phyloP scores from a whole-genome alignment of 148 eudicot species.

The Cornus suecica region DNA sequence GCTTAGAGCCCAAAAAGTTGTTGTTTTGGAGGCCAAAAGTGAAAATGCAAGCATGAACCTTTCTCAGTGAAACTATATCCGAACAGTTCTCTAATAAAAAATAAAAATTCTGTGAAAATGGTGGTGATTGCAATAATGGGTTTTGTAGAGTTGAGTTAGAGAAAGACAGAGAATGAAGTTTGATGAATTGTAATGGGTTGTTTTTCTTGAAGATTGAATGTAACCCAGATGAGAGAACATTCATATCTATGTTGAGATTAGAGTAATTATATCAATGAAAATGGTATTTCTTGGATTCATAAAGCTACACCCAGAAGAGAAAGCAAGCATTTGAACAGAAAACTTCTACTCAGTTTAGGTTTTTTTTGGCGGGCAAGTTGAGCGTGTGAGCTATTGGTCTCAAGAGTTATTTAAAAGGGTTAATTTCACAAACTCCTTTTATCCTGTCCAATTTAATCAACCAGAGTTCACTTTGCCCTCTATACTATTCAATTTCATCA shows the following conservation, averaged over 20 bases:
- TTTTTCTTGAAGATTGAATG: background rate
- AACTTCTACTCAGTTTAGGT: background rate
- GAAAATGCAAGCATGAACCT: constrained; percentile 20
- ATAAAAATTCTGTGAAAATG: constrained; percentile 1
- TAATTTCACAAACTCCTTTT: no score
- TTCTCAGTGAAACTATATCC: constrained; percentile 8
- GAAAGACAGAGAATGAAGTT: background rate
- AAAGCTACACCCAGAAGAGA: background rate
- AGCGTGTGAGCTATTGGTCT: no score
- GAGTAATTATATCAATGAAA: background rate
- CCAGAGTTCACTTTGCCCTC: no score
- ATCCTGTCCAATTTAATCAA: no score
- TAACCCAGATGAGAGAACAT: background rate
- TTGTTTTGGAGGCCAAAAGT: constrained; percentile 18
- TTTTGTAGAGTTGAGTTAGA: background rate
- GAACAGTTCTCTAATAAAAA: constrained; percentile 14
- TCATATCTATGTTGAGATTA: background rate
- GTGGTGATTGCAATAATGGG: background rate
- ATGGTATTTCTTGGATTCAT: background rate
- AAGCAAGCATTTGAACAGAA: background rate
- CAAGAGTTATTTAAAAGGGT: no score
- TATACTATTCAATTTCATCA: no score
- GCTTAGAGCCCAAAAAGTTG: constrained; percentile 24
- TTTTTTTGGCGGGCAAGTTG: no score
- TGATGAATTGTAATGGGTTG: background rate